Conservation (phyloP, 2,329 filamentous ascomycete species). For the Alternaria hordeiaustralica region DNA sequence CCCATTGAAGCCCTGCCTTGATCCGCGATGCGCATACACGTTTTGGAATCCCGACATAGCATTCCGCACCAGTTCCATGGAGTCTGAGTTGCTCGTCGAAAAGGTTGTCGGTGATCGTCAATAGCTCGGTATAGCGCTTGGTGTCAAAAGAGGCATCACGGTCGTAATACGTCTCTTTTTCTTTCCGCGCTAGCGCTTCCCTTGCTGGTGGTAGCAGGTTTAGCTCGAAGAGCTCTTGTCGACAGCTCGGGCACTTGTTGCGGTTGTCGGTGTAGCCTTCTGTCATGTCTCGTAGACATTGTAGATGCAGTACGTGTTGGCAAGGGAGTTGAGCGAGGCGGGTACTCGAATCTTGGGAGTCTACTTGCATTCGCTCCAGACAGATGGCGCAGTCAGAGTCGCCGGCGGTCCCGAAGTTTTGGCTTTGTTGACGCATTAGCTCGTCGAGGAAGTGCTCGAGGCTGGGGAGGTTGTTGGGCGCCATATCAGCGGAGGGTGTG, state of each 20-base stretch:
- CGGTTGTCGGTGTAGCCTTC: background rate
- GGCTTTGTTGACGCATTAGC: background rate
- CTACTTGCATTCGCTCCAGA: background rate
- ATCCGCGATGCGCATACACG: background rate
- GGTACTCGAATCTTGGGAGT: background rate
- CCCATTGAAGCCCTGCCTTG: background rate
- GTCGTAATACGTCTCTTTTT: background rate
- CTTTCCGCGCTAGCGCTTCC: background rate
- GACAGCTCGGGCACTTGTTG: background rate
- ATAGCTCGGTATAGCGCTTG: background rate
- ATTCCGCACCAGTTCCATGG: background rate
- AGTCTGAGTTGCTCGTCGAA: background rate
- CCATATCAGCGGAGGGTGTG: background rate
- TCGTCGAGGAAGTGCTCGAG: background rate
- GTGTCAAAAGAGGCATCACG: background rate
- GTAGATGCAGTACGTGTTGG: background rate
- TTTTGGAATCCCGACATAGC: background rate
- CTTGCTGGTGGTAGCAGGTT: background rate
- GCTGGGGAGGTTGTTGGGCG: background rate
- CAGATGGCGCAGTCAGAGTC: background rate
- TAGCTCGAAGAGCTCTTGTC: background rate
- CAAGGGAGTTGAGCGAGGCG: background rate
- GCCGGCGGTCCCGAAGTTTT: rapidly evolving
- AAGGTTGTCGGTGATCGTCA: background rate
- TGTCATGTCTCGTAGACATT: background rate